Percentiles rank a stretch among this genome's conserved stretches.
phyloP scores from a whole-genome alignment of 305 asterid genomes.

The Fraxinus velutina region DNA sequence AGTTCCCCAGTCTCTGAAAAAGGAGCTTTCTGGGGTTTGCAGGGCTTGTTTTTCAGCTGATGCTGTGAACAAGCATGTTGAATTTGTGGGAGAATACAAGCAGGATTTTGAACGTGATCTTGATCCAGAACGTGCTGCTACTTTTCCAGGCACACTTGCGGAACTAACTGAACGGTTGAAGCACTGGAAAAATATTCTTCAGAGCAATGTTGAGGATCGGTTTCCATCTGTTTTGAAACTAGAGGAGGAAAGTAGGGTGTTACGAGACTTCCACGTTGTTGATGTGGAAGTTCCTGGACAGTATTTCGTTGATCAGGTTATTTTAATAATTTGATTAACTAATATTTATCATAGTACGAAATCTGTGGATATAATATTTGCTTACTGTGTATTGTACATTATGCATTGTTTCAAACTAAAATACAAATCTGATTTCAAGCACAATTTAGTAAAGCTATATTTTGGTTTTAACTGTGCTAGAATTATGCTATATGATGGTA shows the following conservation, averaged over 20 bases:
- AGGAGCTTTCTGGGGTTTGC: conserved; percentile 99
- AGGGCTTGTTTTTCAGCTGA: conserved; percentile 99
- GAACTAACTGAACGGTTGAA: conserved; percentile 91
- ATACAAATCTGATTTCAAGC: neutral
- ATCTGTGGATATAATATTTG: neutral
- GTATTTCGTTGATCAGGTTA: conserved; percentile 90
- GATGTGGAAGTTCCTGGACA: conserved; percentile 99
- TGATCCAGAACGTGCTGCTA: conserved; percentile 93
- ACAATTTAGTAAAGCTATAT: conserved; percentile 1
- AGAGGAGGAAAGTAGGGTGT: conserved; percentile 99
- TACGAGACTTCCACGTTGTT: conserved; percentile 92
- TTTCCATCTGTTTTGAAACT: conserved; percentile 93
- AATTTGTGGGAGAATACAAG: conserved; percentile 95
- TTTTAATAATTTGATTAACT: conserved; percentile 6
- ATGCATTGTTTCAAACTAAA: neutral
- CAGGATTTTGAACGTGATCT: conserved; percentile 98
- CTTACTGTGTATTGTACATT: conserved; percentile 2
- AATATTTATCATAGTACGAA: neutral
- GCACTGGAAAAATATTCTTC: conserved; percentile 97
- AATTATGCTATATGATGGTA: neutral
- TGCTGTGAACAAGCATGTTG: conserved; percentile 99
- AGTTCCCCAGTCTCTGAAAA: conserved; percentile 95
- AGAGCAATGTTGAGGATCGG: conserved; percentile 95
- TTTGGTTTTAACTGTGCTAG: neutral
- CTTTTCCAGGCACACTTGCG: conserved; percentile 91